Percentiles rank a stretch among this genome's conserved stretches.
These are phyloP conservation scores for Echeveria elegans DNA, from an alignment of 164 flowering plant species.

Conservation along the genomic window DNA sequence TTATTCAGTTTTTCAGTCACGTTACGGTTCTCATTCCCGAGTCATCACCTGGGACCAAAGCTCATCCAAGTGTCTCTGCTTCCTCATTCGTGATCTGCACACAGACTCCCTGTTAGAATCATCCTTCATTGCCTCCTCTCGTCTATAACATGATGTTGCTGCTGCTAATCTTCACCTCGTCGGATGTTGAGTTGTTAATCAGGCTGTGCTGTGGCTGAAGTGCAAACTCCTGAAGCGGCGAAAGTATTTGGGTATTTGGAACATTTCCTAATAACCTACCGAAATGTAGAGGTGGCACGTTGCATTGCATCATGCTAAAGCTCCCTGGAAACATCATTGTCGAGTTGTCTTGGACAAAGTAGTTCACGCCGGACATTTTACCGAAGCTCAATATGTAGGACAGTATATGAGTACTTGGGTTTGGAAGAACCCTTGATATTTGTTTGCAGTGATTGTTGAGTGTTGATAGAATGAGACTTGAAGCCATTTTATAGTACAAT, in stretches of 20 bases:
- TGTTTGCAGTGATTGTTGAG: too few relatives aligned
- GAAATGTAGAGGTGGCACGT: neutral
- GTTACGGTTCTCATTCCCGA: neutral
- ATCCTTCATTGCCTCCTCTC: constrained; percentile 7
- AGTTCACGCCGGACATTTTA: neutral
- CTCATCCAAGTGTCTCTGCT: constrained; percentile 8
- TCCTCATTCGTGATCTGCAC: constrained; percentile 7
- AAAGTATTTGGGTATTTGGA: neutral
- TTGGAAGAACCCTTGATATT: too few relatives aligned
- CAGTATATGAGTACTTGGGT: too few relatives aligned
- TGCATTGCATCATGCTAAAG: constrained; percentile 1
- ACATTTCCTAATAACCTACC: neutral
- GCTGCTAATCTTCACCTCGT: constrained; percentile 2
- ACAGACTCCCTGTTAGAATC: constrained; percentile 10
- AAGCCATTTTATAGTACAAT: too few relatives aligned
- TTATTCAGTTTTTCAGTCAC: neutral
- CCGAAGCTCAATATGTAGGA: too few relatives aligned
- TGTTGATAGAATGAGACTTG: too few relatives aligned
- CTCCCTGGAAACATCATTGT: constrained; percentile 1
- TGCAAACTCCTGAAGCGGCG: neutral
- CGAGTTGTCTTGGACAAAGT: neutral
- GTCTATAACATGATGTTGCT: constrained; percentile 2
- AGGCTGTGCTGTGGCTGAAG: neutral
- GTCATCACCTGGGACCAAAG: constrained; percentile 2
- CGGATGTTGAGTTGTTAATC: constrained; percentile 5